Evolutionary conservation across 768 basidiomycete species (phyloP).

Genomic region (Termitomyces sp.): DNA sequence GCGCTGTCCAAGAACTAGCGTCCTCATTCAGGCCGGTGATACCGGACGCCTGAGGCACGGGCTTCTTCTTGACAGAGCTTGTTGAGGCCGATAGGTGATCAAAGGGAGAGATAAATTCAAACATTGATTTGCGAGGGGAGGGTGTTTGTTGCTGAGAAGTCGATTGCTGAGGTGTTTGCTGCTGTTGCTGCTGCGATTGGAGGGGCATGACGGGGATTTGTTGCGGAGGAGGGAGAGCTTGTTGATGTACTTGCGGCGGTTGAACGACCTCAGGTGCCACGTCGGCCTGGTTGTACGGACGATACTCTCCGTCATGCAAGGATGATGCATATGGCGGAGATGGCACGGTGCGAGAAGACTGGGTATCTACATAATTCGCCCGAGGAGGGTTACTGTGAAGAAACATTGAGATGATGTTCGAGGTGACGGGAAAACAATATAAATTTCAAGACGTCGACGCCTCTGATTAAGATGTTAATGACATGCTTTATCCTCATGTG

Average conservation of each 20-base stretch:
- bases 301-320: constrained; percentile 43
- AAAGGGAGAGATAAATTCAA: constrained; percentile 81
- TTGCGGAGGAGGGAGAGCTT: constrained; percentile 17
- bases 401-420: constrained; percentile 13
- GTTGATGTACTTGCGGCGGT: constrained; percentile 26
- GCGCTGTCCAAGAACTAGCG: constrained; percentile 44
- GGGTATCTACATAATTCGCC: constrained; percentile 46
- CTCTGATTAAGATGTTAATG: neutral
- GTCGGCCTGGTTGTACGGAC: constrained; percentile 36
- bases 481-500: constrained; percentile 1
- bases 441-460: neutral
- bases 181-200: constrained; percentile 19
- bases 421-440: neutral
- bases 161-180: constrained; percentile 19
- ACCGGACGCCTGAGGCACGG: constrained; percentile 44
- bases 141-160: constrained; percentile 41
- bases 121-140: constrained; percentile 75
- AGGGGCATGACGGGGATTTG: constrained; percentile 31
- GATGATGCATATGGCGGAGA: constrained; percentile 43
- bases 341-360: constrained; percentile 31
- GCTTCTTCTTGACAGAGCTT: constrained; percentile 59
- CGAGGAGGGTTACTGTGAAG: constrained; percentile 38
- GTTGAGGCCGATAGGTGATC: constrained; percentile 63
- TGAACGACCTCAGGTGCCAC: constrained; percentile 34
- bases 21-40: constrained; percentile 49